phyloP scores from a whole-genome alignment of 2,329 filamentous ascomycete genomes.

The Fusarium subglutinans region DNA sequence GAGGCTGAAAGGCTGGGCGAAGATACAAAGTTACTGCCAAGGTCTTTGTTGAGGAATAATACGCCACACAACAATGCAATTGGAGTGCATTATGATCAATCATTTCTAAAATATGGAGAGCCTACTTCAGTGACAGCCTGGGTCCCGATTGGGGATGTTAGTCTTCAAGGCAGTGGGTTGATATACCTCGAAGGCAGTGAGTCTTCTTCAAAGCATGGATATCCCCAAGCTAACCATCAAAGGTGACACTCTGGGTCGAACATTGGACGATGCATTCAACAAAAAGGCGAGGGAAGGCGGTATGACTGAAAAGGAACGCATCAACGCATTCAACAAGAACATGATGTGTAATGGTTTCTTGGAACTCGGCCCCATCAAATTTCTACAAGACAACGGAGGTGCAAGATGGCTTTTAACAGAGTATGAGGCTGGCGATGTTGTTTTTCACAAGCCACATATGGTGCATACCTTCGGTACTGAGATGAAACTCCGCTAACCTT shows the following conservation, averaged over 20 bases:
- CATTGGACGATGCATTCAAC: conserved; percentile 9
- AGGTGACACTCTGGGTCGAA: conserved; percentile 15
- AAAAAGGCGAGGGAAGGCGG: conserved; percentile 51
- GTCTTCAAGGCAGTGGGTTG: conserved; percentile 8
- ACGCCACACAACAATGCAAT: conserved; percentile 65
- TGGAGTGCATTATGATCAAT: conserved; percentile 70
- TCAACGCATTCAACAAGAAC: conserved; percentile 64
- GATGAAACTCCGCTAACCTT: not conserved
- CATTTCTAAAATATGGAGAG: conserved; percentile 64
- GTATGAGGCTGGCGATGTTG: conserved; percentile 54
- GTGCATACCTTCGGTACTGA: not conserved
- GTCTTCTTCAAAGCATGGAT: not conserved
- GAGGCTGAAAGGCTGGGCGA: conserved; percentile 10
- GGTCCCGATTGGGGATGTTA: conserved; percentile 63
- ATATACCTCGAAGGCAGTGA: conserved; percentile 27
- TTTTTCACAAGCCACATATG: conserved; percentile 48
- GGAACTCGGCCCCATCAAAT: conserved; percentile 56
- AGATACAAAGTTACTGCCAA: conserved; percentile 4
- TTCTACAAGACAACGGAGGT: conserved; percentile 40
- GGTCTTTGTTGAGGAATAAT: conserved; percentile 61
- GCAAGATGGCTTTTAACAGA: conserved; percentile 49
- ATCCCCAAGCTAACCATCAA: not conserved
- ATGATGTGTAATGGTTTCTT: conserved; percentile 67
- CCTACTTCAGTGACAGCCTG: conserved; percentile 65
- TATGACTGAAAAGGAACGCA: conserved; percentile 61